Conservation (phyloP, 2,329 filamentous ascomycete species). For the Talaromyces marneffei region DNA sequence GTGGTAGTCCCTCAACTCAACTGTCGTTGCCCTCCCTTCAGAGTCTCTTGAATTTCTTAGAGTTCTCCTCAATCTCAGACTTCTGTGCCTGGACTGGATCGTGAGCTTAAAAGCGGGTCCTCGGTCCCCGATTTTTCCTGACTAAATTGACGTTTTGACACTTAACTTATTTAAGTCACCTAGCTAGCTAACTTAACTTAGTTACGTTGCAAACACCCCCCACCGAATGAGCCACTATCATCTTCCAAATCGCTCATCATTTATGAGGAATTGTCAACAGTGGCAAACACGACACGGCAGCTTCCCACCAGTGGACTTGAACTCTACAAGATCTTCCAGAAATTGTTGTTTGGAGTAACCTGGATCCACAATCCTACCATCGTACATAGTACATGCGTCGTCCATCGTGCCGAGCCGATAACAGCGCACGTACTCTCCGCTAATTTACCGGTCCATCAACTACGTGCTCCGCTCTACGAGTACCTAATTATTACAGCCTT, state of each 20-base stretch:
- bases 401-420: constrained; percentile 1
- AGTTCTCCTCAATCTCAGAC: not conserved
- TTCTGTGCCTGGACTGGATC: not conserved
- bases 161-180: too few relatives aligned
- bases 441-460: not conserved
- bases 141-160: not conserved
- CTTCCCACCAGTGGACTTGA: not conserved
- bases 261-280: not conserved
- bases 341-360: not conserved
- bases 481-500: not conserved
- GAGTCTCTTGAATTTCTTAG: not conserved
- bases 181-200: too few relatives aligned
- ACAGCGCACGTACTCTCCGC: constrained; percentile 4
- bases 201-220: not conserved
- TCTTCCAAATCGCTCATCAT: not conserved
- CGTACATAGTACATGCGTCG: not conserved
- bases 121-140: constrained; percentile 5
- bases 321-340: not conserved
- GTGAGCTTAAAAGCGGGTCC: constrained; percentile 2
- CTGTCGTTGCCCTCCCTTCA: not conserved
- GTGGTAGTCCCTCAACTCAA: not conserved
- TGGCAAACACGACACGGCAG: not conserved
- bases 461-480: too few relatives aligned
- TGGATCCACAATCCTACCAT: not conserved
- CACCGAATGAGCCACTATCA: not conserved